Conservation (phyloP, 345 rosid species). For the Kandelia obovata region DNA sequence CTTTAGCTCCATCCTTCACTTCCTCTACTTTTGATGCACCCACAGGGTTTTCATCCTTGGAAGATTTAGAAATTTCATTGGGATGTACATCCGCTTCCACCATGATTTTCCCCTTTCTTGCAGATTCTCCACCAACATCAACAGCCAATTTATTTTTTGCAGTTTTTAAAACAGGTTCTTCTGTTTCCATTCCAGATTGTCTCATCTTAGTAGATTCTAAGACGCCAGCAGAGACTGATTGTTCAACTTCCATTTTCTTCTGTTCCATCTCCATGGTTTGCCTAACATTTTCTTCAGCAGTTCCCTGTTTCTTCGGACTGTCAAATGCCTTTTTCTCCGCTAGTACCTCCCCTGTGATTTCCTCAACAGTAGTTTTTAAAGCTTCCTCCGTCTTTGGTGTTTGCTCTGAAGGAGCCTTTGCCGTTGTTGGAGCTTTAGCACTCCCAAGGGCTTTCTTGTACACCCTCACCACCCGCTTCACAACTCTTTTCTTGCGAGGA, state of each 20-base stretch:
- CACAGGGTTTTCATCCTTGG: slow-evolving; percentile 10
- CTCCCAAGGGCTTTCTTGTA: slow-evolving; percentile 31
- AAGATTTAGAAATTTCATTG: slow-evolving; percentile 7
- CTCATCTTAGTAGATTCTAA: slow-evolving; percentile 13
- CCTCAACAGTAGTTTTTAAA: slow-evolving; percentile 20
- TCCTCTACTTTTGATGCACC: slow-evolving; percentile 4
- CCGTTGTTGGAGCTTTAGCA: slow-evolving; percentile 21
- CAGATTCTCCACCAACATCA: slow-evolving; percentile 16
- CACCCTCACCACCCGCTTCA: slow-evolving; percentile 26
- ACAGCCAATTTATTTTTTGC: slow-evolving; percentile 2
- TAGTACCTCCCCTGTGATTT: neutral
- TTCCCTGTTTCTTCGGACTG: slow-evolving; percentile 4
- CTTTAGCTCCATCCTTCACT: neutral
- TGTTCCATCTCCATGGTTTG: slow-evolving; percentile 13
- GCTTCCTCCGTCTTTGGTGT: slow-evolving; percentile 17
- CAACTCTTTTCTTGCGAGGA: slow-evolving; percentile 20
- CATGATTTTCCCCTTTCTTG: slow-evolving; percentile 2
- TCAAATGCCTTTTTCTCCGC: neutral
- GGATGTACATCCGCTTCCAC: slow-evolving; percentile 12
- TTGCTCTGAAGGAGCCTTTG: slow-evolving; percentile 19
- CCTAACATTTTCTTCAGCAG: slow-evolving; percentile 18
- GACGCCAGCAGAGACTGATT: slow-evolving; percentile 11
- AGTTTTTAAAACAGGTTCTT: slow-evolving; percentile 5
- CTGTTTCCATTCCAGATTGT: neutral
- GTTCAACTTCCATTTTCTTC: slow-evolving; percentile 11